Evolutionary conservation across 2,329 filamentous ascomycete species (phyloP), one percentile per base, ranked within the genome.

Genomic region (Cadophora sp.): DNA sequence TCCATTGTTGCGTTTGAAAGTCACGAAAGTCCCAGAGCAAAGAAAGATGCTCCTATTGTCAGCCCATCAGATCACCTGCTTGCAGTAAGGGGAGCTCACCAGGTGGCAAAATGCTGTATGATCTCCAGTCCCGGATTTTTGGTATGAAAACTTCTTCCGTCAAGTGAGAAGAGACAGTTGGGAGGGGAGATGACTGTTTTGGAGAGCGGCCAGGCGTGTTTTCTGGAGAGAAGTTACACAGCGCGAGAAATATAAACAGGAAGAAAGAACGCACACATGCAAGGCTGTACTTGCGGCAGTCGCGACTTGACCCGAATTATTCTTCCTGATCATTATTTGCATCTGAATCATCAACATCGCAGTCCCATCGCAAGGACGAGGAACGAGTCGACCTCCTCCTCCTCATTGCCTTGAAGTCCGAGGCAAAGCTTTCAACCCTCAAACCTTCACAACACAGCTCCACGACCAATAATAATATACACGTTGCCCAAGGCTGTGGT

Each of bases 401-500:
- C 27, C 5, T n/a, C n/a, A n/a, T n/a, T n/a, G n/a, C n/a, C n/a
- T 16, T 9, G 14, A 24, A 45, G 8, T n/a, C 51, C 43, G 33
- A 36, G 33, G 41, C 56, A n/a, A 47, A 16, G 9, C 18, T 22
- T 36, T n/a, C 36, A 20, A 27, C 4, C 24, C 5, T 8, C 22
- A 13, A 27, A 3, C 18, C 5, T 8, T 7, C 43, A 33, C 33
- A n/a, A 27, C 20, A 41, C n/a, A 14, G 33, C 22, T 18, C 14
- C 30, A 53, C 9, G n/a, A 59, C 70, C 71, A 73, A 58, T 73
- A 43, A 53, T 70, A 68, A 64, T 36, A 62, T 59, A 66, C 71
- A 73, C 70, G 71, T 72, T 73, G 64, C 56, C 45, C 61, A 20
- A 66, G 64, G 60, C 51, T 71, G 64, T 72, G 70, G 70, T 56